Percentiles rank a stretch among this genome's conserved stretches.
These are phyloP conservation scores for Fragaria nilgerrensis DNA, from an alignment of 306 rosid genomes.

Conservation along the genomic window DNA sequence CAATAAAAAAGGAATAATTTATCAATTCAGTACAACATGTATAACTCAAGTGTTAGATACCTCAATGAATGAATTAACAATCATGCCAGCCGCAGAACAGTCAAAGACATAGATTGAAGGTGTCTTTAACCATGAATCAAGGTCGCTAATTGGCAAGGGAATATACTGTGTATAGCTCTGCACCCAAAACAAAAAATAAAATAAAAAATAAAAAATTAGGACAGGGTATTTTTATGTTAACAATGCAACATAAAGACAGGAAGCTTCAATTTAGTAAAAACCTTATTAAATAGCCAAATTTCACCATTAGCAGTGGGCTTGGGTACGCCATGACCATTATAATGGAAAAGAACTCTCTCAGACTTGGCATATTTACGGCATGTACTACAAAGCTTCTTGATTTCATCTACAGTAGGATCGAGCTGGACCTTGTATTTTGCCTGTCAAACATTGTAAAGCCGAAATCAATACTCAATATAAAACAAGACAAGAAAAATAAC, in stretches of 20 bases:
- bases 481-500: slow-evolving; percentile 18
- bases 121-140: slow-evolving; percentile 98
- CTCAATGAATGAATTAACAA: slow-evolving; percentile 80
- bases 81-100: slow-evolving; percentile 95
- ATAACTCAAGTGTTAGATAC: slow-evolving; percentile 32
- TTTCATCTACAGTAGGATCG: slow-evolving; percentile 97
- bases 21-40: neutral
- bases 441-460: slow-evolving; percentile 44
- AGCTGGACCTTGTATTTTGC: slow-evolving; percentile 90
- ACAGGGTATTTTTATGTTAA: neutral
- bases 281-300: slow-evolving; percentile 99
- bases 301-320: slow-evolving; percentile 95
- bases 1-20: neutral
- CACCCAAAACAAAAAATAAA: slow-evolving; percentile 17
- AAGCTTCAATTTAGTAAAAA: slow-evolving; percentile 24
- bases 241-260: slow-evolving; percentile 3
- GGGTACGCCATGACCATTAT: slow-evolving; percentile 99
- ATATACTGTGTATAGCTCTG: slow-evolving; percentile 99
- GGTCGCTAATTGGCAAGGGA: slow-evolving; percentile 84
- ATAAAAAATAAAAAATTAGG: slow-evolving; percentile 4
- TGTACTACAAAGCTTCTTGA: slow-evolving; percentile 91
- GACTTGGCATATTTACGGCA: slow-evolving; percentile 83
- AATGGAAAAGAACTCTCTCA: slow-evolving; percentile 95
- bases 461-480: slow-evolving; percentile 28
- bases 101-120: slow-evolving; percentile 97